A percentile compares a stretch with the other conserved stretches of the same genome.
Conservation (phyloP, 108 stramenopile species). For the Skeletonema menzelii region DNA sequence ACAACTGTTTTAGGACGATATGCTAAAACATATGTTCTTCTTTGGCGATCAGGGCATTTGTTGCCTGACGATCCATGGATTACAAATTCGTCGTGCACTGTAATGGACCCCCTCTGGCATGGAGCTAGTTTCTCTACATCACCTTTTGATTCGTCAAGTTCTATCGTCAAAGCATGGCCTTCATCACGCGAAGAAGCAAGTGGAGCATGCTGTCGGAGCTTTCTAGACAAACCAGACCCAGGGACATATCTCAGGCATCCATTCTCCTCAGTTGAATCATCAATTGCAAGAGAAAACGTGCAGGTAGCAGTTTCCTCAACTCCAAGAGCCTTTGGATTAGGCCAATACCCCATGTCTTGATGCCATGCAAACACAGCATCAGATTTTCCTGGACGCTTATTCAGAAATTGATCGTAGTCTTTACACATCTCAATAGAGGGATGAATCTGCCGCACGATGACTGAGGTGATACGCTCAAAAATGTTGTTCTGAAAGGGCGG, state of each 20-base stretch:
- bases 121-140: slow-evolving; percentile 46
- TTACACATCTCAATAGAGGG: slow-evolving; percentile 47
- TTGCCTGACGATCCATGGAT: slow-evolving; percentile 69
- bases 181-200: slow-evolving; percentile 45
- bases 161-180: slow-evolving; percentile 59
- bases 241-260: slow-evolving; percentile 65
- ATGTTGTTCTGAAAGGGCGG: slow-evolving; percentile 52
- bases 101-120: slow-evolving; percentile 46
- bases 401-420: slow-evolving; percentile 63
- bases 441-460: slow-evolving; percentile 54
- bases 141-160: slow-evolving; percentile 36
- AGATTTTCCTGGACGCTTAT: slow-evolving; percentile 54
- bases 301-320: slow-evolving; percentile 54
- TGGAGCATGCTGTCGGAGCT: slow-evolving; percentile 45
- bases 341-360: slow-evolving; percentile 67
- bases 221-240: slow-evolving; percentile 45
- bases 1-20: slow-evolving; percentile 55
- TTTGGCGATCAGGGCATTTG: slow-evolving; percentile 32
- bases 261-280: slow-evolving; percentile 58
- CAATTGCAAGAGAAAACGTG: slow-evolving; percentile 54
- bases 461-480: slow-evolving; percentile 49
- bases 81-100: slow-evolving; percentile 68
- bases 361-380: slow-evolving; percentile 41
- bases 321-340: slow-evolving; percentile 38
- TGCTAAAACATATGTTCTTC: slow-evolving; percentile 68